Evolutionary conservation across 1,139 yeast genomes (phyloP).

Genomic region (Blastobotrys ciferrii): DNA sequence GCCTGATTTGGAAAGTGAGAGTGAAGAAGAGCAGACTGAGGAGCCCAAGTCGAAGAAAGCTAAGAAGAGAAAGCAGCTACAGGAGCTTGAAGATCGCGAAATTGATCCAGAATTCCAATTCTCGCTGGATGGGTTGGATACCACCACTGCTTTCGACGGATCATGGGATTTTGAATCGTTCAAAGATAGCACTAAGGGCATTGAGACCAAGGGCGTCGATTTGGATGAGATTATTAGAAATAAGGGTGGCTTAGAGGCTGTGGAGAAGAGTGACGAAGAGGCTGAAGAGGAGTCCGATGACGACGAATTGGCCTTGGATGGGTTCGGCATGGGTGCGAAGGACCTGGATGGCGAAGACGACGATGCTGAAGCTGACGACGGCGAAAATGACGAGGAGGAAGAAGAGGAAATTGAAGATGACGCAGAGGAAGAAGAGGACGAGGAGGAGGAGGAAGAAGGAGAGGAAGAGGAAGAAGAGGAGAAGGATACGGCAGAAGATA

Average conservation of each 20-base stretch:
- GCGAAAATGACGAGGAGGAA: constrained; percentile 42
- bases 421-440: constrained; percentile 28
- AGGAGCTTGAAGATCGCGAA: constrained; percentile 38
- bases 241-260: constrained; percentile 43
- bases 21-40: constrained; percentile 28
- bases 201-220: constrained; percentile 59
- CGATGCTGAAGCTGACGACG: constrained; percentile 40
- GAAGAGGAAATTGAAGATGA: constrained; percentile 42
- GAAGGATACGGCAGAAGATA: constrained; percentile 35
- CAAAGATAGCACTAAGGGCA: constrained; percentile 33
- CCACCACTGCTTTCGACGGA: constrained; percentile 56
- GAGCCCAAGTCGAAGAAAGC: constrained; percentile 30
- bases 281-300: constrained; percentile 36
- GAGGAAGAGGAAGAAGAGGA: constrained; percentile 32
- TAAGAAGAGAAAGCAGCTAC: constrained; percentile 35
- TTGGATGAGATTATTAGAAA: constrained; percentile 80
- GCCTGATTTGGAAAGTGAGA: constrained; percentile 52
- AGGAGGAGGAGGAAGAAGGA: constrained; percentile 35
- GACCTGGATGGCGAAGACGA: constrained; percentile 45
- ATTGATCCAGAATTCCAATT: constrained; percentile 72
- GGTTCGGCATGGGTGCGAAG: constrained; percentile 45
- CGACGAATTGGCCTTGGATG: constrained; percentile 38
- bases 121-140: constrained; percentile 60
- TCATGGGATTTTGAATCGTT: constrained; percentile 71
- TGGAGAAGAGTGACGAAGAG: constrained; percentile 38